Evolutionary conservation across 2,329 filamentous ascomycete genomes (phyloP).

Genomic region (Chaetomium globosum): DNA sequence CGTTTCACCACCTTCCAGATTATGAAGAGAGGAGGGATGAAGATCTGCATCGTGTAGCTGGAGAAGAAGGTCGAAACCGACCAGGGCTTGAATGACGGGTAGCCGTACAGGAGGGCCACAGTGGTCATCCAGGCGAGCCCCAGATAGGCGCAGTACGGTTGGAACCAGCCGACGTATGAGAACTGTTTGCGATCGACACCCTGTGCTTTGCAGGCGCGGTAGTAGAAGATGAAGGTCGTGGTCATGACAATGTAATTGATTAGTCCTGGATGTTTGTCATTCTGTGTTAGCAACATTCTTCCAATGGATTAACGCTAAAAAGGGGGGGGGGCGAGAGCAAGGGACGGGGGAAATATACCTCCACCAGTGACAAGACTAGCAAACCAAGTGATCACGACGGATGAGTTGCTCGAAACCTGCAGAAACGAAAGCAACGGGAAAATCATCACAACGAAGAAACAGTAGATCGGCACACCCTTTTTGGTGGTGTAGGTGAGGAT

Average conservation of each 20-base stretch:
- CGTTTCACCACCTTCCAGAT: neutral
- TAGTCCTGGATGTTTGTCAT: neutral
- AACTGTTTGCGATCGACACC: neutral
- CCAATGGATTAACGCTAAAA: neutral
- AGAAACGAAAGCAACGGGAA: neutral
- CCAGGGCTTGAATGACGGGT: neutral
- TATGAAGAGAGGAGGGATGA: neutral
- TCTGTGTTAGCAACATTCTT: neutral
- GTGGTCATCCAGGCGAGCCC: neutral
- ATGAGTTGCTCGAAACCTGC: neutral
- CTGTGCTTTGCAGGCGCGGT: neutral
- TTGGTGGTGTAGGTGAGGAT: neutral
- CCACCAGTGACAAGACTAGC: neutral
- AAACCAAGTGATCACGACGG: neutral
- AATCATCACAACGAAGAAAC: neutral
- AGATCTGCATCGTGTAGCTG: neutral
- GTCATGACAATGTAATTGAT: neutral
- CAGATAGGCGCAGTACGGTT: neutral
- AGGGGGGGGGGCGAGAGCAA: too few species aligned
- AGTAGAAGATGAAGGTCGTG: neutral
- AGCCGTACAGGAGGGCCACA: neutral
- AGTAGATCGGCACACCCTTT: neutral
- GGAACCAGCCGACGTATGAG: neutral
- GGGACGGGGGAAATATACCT: neutral
- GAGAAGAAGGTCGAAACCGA: neutral